Evolutionary conservation across 169 alveolate species (phyloP).

Genomic region (Plasmodium sp.): DNA sequence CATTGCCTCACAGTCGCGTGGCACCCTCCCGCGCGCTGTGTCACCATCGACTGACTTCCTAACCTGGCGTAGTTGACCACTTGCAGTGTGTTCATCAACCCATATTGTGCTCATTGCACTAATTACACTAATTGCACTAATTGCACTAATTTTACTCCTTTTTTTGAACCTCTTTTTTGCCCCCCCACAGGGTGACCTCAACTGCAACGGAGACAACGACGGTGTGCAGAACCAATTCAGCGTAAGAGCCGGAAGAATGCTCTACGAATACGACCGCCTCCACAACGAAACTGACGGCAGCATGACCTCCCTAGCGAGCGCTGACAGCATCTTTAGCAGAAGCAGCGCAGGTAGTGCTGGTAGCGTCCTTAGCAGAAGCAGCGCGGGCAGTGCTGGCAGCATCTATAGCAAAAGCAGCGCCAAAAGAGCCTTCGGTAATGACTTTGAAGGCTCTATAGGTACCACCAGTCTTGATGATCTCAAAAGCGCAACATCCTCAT

Average conservation of each 20-base stretch:
- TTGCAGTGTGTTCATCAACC: no score
- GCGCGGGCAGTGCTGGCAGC: neutral
- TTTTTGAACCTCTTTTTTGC: no score
- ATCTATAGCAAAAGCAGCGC: neutral
- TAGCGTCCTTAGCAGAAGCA: no score
- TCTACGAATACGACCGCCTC: neutral
- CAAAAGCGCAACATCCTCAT: neutral
- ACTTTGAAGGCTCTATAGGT: neutral
- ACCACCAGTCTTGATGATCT: neutral
- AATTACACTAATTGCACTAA: no score
- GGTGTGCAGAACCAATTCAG: neutral
- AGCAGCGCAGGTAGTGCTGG: no score
- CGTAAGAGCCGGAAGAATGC: neutral
- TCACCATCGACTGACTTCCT: no score
- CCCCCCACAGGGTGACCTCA: neutral
- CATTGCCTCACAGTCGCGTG: no score
- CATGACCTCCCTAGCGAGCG: neutral
- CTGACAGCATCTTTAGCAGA: neutral
- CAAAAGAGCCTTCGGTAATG: neutral
- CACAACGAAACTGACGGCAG: neutral
- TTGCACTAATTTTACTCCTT: no score
- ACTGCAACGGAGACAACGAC: neutral
- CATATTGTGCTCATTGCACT: no score
- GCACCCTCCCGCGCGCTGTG: no score
- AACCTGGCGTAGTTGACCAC: no score